A percentile compares a stretch with the other conserved stretches of the same genome.
Evolutionary conservation across 2,329 filamentous ascomycete genomes (phyloP).

Genomic region (Cladophialophora exuberans): DNA sequence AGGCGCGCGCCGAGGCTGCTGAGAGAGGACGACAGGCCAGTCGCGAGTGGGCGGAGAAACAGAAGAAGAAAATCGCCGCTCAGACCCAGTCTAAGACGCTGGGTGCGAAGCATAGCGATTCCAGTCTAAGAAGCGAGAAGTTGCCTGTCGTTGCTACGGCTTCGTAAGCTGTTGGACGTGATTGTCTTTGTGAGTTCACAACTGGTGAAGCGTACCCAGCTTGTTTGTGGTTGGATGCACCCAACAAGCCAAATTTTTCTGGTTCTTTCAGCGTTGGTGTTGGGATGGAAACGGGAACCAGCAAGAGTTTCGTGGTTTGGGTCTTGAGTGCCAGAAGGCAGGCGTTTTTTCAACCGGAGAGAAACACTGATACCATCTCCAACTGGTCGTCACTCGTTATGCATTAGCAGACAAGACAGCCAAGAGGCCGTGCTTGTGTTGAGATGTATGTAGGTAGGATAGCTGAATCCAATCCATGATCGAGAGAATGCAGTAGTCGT

Average conservation of each 20-base stretch:
- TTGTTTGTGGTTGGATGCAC: no score
- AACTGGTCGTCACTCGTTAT: slow-evolving; percentile 1
- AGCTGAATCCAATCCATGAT: background rate
- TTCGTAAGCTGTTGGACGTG: slow-evolving; percentile 12
- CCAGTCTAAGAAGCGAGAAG: background rate
- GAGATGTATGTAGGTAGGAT: background rate
- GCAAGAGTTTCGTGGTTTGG: no score
- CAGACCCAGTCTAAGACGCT: slow-evolving; percentile 19
- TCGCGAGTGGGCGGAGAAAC: slow-evolving; percentile 41
- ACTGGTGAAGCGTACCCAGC: no score
- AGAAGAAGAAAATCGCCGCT: slow-evolving; percentile 33
- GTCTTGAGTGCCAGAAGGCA: background rate
- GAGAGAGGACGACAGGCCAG: slow-evolving; percentile 40
- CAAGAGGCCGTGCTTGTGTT: background rate
- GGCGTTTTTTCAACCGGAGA: background rate
- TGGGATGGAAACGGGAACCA: background rate
- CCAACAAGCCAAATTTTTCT: no score
- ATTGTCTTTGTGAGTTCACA: no score
- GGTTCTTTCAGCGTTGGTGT: slow-evolving; percentile 1
- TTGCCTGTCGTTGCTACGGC: background rate
- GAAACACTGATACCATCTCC: no score
- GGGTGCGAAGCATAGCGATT: background rate
- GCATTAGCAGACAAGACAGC: background rate
- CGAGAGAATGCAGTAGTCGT: background rate
- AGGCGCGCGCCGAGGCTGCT: slow-evolving; percentile 40